Evolutionary conservation across 202 grass and related monocot genomes (phyloP).

Genomic region (Eragrostis tef): DNA sequence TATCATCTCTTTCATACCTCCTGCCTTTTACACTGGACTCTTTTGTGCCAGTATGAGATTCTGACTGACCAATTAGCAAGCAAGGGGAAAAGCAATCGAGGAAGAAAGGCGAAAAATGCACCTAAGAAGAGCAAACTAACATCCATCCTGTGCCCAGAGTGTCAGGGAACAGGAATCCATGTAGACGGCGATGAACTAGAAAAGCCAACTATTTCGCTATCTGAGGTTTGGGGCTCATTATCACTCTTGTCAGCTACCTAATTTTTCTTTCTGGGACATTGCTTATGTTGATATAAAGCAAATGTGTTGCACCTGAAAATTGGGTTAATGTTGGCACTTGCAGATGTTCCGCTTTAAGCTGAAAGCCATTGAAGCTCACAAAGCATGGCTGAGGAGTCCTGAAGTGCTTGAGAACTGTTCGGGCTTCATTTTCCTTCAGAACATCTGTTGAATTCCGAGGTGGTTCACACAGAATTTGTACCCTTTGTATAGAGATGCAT

Average conservation of each 20-base stretch:
- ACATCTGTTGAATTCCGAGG: conserved; percentile 64
- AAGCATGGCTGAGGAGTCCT: conserved; percentile 94
- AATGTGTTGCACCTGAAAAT: neutral
- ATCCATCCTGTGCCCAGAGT: conserved; percentile 87
- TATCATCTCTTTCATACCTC: conserved; percentile 97
- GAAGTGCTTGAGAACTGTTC: conserved; percentile 88
- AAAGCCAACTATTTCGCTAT: conserved; percentile 80
- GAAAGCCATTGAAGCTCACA: conserved; percentile 91
- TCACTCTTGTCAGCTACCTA: neutral
- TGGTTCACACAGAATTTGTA: conserved; percentile 9
- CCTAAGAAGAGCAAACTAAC: conserved; percentile 69
- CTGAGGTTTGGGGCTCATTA: conserved; percentile 61
- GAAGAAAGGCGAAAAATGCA: conserved; percentile 75
- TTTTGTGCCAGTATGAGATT: conserved; percentile 85
- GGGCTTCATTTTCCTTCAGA: conserved; percentile 75
- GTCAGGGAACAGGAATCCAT: conserved; percentile 84
- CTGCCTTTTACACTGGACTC: conserved; percentile 89
- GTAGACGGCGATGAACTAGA: conserved; percentile 79
- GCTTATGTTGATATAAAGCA: neutral
- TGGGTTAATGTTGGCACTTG: conserved; percentile 13
- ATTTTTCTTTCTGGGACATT: conserved; percentile 23
- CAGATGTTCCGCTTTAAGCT: conserved; percentile 95
- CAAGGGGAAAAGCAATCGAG: conserved; percentile 70
- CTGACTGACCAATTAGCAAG: conserved; percentile 57
- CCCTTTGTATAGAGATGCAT: neutral